Percentiles rank a stretch among this genome's conserved stretches.
phyloP scores from a whole-genome alignment of 805 yeast genomes.

The Dipodascus albidus region DNA sequence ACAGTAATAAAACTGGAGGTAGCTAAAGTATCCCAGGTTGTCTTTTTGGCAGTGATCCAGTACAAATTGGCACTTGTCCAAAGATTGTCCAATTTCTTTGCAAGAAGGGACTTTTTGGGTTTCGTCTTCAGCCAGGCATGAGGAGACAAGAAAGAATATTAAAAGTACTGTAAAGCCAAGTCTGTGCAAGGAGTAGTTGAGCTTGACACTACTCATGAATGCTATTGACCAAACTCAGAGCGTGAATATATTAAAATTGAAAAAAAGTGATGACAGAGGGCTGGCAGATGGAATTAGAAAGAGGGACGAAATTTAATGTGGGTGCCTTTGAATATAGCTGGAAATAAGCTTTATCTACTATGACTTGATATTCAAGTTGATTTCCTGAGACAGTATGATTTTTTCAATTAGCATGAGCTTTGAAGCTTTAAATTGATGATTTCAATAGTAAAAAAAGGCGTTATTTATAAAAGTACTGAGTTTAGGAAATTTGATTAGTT shows the following conservation, averaged over 20 bases:
- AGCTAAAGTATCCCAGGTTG: conserved; percentile 29
- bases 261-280: conserved; percentile 5
- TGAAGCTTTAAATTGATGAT: too few species aligned
- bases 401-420: not conserved
- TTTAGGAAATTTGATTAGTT: too few species aligned
- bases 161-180: not conserved
- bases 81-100: conserved; percentile 3
- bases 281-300: conserved; percentile 2
- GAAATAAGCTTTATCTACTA: not conserved
- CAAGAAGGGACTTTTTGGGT: conserved; percentile 1
- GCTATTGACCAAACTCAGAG: not conserved
- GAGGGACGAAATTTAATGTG: not conserved
- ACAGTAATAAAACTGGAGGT: conserved; percentile 25
- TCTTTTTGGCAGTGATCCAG: conserved; percentile 24
- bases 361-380: too few species aligned
- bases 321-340: not conserved
- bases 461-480: too few species aligned
- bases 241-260: too few species aligned
- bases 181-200: not conserved
- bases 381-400: not conserved
- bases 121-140: not conserved
- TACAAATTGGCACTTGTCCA: conserved; percentile 31
- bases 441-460: too few species aligned
- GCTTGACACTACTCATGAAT: not conserved
- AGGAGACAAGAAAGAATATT: not conserved